A percentile compares a stretch with the other conserved stretches of the same genome.
Conservation (phyloP, 1,284 basidiomycete species). For the Melampsora abietis-canadensis region DNA sequence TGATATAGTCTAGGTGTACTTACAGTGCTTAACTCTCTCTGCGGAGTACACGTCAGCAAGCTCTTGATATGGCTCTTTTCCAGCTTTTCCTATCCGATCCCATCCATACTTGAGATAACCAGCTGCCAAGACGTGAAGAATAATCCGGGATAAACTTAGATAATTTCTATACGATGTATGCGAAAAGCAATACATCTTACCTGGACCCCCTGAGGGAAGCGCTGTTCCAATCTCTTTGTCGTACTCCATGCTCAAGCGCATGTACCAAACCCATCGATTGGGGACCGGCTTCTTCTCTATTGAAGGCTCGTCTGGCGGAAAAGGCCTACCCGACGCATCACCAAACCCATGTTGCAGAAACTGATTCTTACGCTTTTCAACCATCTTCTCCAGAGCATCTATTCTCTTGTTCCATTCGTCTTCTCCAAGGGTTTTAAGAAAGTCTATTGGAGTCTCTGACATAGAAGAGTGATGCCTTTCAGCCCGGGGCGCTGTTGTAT, state of each 20-base stretch:
- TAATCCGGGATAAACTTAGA: background rate
- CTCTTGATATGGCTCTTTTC: constrained; percentile 41
- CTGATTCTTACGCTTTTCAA: constrained; percentile 11
- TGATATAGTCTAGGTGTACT: background rate
- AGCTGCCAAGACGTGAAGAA: constrained; percentile 14
- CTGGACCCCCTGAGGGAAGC: constrained; percentile 34
- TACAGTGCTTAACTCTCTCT: constrained; percentile 26
- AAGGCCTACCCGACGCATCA: constrained; percentile 28
- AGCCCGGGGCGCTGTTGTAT: background rate
- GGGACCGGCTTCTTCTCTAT: constrained; percentile 37
- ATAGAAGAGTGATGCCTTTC: background rate
- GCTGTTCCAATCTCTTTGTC: constrained; percentile 18
- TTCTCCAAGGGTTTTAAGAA: constrained; percentile 10
- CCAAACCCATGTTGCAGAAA: constrained; percentile 29
- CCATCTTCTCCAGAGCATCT: constrained; percentile 16
- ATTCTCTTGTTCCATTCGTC: constrained; percentile 21
- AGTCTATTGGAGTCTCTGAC: constrained; percentile 30
- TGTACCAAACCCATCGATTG: constrained; percentile 43
- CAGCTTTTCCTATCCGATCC: constrained; percentile 35
- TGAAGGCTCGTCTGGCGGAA: constrained; percentile 17
- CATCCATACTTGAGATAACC: constrained; percentile 42
- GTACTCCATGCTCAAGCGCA: constrained; percentile 34
- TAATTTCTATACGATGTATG: background rate
- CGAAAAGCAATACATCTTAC: constrained; percentile 13
- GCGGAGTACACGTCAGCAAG: constrained; percentile 35